Percentiles rank a stretch among this genome's conserved stretches.
These are phyloP conservation scores for Termitomyces sp. DNA, from an alignment of 768 basidiomycete genomes.

Conservation along the genomic window DNA sequence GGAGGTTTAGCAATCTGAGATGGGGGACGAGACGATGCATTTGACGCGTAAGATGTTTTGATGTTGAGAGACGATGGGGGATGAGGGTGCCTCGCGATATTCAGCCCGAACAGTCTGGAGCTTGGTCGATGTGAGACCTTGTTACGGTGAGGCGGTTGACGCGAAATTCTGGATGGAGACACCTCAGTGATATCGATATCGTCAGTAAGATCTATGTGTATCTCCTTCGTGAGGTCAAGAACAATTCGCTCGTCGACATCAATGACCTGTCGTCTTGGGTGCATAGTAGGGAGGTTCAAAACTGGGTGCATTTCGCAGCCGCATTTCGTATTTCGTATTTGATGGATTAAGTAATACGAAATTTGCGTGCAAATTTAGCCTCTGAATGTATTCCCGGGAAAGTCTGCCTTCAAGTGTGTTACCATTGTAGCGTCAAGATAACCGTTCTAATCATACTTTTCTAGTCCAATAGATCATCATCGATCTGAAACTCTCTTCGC, in stretches of 20 bases:
- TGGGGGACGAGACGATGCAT: neutral
- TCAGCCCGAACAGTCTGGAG: too few relatives aligned
- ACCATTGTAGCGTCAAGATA: neutral
- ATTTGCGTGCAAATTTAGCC: slow-evolving; percentile 49
- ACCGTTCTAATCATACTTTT: slow-evolving; percentile 7
- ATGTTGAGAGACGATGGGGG: neutral
- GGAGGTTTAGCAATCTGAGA: neutral
- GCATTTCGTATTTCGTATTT: too few relatives aligned
- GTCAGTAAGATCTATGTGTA: neutral
- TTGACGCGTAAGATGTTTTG: neutral
- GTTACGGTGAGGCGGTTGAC: neutral
- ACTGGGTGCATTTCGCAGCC: too few relatives aligned
- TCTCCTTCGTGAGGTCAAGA: slow-evolving; percentile 5
- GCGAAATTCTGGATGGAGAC: neutral
- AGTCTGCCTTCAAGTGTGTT: slow-evolving; percentile 85
- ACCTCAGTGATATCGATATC: neutral
- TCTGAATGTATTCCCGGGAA: slow-evolving; percentile 74
- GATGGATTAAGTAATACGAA: too few relatives aligned
- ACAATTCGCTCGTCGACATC: slow-evolving; percentile 5
- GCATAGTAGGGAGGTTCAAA: too few relatives aligned
- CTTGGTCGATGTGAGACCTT: neutral
- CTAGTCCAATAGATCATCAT: slow-evolving; percentile 92
- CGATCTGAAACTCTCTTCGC: slow-evolving; percentile 86
- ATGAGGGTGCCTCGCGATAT: neutral
- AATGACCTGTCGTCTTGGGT: neutral